These are phyloP conservation scores for Arabidopsis hybrid DNA, from an alignment of 441 rosid species.

Conservation along the genomic window DNA sequence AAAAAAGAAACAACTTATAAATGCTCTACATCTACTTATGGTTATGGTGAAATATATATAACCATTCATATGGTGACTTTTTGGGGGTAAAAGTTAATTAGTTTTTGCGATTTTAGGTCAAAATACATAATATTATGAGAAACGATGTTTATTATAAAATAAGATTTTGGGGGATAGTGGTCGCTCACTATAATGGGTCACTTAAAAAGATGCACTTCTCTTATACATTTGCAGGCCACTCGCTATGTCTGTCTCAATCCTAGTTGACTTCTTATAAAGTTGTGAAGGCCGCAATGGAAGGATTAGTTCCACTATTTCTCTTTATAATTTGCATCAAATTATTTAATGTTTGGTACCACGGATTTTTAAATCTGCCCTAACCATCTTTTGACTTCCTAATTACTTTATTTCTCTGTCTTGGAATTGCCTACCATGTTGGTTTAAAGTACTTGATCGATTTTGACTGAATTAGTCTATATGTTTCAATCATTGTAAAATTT, in stretches of 20 bases:
- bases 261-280: slow-evolving; percentile 48
- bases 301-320: slow-evolving; percentile 44
- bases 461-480: neutral
- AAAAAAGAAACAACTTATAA: too few species aligned
- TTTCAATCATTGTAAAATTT: neutral
- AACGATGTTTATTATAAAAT: slow-evolving; percentile 9
- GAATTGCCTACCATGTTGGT: slow-evolving; percentile 21
- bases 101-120: slow-evolving; percentile 22
- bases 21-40: too few species aligned
- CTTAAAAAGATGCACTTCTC: slow-evolving; percentile 42
- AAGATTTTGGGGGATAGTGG: slow-evolving; percentile 41
- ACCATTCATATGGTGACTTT: neutral
- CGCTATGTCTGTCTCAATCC: slow-evolving; percentile 42
- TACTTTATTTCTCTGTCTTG: slow-evolving; percentile 26
- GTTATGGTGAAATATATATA: too few species aligned
- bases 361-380: slow-evolving; percentile 28
- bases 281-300: slow-evolving; percentile 43
- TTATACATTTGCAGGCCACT: slow-evolving; percentile 46
- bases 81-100: neutral
- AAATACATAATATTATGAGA: slow-evolving; percentile 26
- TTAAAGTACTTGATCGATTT: neutral
- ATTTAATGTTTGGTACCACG: slow-evolving; percentile 30
- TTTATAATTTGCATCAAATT: slow-evolving; percentile 18
- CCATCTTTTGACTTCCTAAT: slow-evolving; percentile 7
- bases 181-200: slow-evolving; percentile 47